Evolutionary conservation across 1,139 yeast genomes (phyloP).

Genomic region (Pichia sp.): DNA sequence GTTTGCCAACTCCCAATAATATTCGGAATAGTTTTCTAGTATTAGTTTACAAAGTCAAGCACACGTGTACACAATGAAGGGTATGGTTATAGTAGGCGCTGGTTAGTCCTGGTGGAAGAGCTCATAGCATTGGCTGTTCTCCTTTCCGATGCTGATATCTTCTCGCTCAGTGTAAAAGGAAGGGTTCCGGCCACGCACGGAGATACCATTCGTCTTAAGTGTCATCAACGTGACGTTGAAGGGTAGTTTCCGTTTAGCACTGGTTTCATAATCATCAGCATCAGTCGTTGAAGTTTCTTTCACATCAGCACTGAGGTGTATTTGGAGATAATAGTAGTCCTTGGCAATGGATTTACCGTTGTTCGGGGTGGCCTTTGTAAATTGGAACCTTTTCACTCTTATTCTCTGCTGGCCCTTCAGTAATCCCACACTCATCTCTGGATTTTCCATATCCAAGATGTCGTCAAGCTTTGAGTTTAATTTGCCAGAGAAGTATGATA

Average conservation of each 20-base stretch:
- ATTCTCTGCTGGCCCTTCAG: constrained; percentile 5
- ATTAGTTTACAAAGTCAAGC: no score
- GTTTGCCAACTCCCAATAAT: no score
- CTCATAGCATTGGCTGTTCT: constrained; percentile 4
- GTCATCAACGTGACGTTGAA: constrained; percentile 7
- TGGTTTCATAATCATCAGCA: neutral
- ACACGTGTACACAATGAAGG: no score
- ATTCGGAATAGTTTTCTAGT: no score
- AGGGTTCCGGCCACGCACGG: constrained; percentile 63
- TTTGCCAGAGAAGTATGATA: neutral
- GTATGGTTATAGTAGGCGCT: no score
- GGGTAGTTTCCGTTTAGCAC: constrained; percentile 7
- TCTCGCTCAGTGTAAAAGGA: constrained; percentile 52
- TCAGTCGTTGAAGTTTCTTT: constrained; percentile 22
- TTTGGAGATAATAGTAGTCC: constrained; percentile 46
- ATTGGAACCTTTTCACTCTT: constrained; percentile 31
- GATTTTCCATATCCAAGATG: neutral
- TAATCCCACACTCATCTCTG: constrained; percentile 1
- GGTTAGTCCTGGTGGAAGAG: no score
- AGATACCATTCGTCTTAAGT: constrained; percentile 39
- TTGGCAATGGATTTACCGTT: constrained; percentile 50
- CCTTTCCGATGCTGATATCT: constrained; percentile 32
- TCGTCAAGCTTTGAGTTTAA: neutral
- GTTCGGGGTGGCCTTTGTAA: constrained; percentile 58
- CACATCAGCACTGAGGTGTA: constrained; percentile 30